Base-by-base conservation (phyloP, 2,329 filamentous ascomycete species). In the Metarhizium rileyi region DNA sequence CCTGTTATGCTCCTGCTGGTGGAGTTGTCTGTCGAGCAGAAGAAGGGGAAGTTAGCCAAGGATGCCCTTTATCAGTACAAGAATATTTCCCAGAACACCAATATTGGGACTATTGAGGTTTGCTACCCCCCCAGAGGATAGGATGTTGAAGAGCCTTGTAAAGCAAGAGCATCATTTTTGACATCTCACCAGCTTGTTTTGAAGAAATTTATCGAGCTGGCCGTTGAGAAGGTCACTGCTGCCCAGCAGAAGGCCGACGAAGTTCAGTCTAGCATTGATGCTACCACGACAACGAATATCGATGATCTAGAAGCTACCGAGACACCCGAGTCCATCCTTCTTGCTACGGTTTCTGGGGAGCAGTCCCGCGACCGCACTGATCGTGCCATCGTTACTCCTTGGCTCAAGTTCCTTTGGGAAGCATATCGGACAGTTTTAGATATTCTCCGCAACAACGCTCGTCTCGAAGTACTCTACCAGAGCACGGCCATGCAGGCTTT, bases 341-440 rank as follows among this genome's bases (percentile, higher is more conserved):
- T 98, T 44, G 94, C 93, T 56, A 98, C 93, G 48, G 93, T 98
- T 53, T 98, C 93, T 36, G 93, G 93, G 56, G 93, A 98, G 74
- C 91, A 97, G 72, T 95, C 91, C 53, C 86, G 88, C 66, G 93
- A 98, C 72, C 87, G 93, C 59, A 98, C 93, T 61, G 93, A 98
- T 74, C 86, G 93, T 62, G 93, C 93, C 65, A 94, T 98, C 62
- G 93, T 98, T 53, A 98, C 93, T 26, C 93, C 93, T 52, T 98
- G 93, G 93, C 81, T 98, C 64, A 98, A 98, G 76, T 98, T 98
- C 67, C 77, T 98, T 55, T 98, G 93, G 93, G 93, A 98, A 77
- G 95, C 93, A 16, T 98, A 98, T 76, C 87, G 93, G 55, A 98
- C 93, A 35, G 93, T 98, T 38, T 80, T 98, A 63, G 93, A 98